Percentiles rank a stretch among this genome's conserved stretches.
Evolutionary conservation across 306 rosid species (phyloP).

Genomic region (Citrullus colocynthis): DNA sequence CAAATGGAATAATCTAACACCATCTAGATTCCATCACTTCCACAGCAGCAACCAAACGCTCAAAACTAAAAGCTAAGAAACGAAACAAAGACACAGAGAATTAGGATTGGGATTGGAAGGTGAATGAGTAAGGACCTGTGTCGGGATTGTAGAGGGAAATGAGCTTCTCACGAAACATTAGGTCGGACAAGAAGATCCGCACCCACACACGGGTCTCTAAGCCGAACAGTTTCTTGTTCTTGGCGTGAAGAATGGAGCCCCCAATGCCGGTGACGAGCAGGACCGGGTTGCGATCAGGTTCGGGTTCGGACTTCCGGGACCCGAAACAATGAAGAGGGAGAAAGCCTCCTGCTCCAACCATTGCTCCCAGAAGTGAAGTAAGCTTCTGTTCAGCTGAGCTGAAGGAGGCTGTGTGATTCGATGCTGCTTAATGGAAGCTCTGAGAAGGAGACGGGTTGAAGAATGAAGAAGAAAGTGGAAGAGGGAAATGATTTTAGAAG

Average conservation of each 20-base stretch:
- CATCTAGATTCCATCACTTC: background rate
- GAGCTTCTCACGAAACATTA: conserved; percentile 57
- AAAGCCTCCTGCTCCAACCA: conserved; percentile 15
- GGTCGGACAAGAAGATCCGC: conserved; percentile 62
- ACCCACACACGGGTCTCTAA: conserved; percentile 78
- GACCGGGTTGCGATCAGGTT: conserved; percentile 57
- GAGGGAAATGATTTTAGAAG: background rate
- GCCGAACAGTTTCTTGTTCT: conserved; percentile 44
- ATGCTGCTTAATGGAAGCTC: background rate
- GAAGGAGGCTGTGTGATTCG: background rate
- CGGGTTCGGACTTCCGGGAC: conserved; percentile 20
- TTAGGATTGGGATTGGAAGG: background rate
- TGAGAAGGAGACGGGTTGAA: background rate
- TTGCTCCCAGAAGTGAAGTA: background rate
- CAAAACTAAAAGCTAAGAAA: background rate
- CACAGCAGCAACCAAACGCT: background rate
- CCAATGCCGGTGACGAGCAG: conserved; percentile 78
- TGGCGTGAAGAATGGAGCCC: conserved; percentile 72
- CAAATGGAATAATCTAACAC: background rate
- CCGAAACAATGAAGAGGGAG: conserved; percentile 42
- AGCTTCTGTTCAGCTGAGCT: background rate
- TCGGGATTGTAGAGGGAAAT: conserved; percentile 69
- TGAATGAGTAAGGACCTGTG: conserved; percentile 38
- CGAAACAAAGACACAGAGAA: too few relatives aligned
- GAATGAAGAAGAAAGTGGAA: background rate